Percentiles rank a stretch among this genome's conserved stretches.
Evolutionary conservation across 768 basidiomycete genomes (phyloP).

Genomic region (Termitomyces titanicus): DNA sequence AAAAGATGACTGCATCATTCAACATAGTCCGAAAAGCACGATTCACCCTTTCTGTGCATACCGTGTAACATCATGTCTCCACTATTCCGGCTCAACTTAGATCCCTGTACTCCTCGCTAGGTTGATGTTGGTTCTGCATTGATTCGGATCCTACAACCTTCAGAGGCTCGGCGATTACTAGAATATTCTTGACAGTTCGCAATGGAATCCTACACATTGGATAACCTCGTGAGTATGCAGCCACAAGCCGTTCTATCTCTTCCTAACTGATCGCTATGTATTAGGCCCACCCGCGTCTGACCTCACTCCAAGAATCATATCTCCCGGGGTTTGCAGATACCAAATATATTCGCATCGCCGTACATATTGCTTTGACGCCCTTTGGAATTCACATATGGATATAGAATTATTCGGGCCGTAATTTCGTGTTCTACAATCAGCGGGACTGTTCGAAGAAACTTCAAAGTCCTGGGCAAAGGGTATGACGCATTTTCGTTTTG

Average conservation of each 20-base stretch:
- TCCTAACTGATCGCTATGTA: not conserved
- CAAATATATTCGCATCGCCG: not conserved
- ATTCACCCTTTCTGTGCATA: not conserved
- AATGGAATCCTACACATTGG: not conserved
- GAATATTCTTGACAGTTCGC: not conserved
- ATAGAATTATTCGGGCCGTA: not conserved
- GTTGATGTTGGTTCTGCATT: not conserved
- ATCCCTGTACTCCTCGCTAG: not conserved
- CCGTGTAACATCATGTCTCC: not conserved
- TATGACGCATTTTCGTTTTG: conserved; percentile 10
- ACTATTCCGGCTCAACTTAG: no score
- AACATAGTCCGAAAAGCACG: no score
- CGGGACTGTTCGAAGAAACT: not conserved
- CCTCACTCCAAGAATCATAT: not conserved
- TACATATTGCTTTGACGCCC: not conserved
- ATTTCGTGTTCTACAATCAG: not conserved
- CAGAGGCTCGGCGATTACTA: not conserved
- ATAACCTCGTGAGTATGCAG: not conserved
- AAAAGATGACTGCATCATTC: not conserved
- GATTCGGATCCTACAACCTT: not conserved
- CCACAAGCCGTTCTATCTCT: not conserved
- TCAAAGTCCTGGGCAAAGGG: conserved; percentile 7
- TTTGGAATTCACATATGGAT: not conserved
- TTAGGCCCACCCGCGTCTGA: not conserved
- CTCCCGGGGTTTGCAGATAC: not conserved